Conservation (phyloP, 768 basidiomycete genomes). For the Xerocomellus amylosporus region DNA sequence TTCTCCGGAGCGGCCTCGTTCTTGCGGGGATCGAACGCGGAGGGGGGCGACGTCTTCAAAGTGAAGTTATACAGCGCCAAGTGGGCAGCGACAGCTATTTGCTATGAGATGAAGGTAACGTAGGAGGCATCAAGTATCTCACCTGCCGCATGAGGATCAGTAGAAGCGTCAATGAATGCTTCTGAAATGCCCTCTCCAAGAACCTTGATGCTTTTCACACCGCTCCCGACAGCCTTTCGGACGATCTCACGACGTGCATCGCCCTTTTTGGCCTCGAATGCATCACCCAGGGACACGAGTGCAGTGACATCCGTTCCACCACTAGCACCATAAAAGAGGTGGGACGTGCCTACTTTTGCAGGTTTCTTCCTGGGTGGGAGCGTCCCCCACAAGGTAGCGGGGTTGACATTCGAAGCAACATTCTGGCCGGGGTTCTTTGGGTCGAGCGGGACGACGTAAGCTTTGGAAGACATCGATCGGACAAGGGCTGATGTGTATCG, state of each 20-base stretch:
- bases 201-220: slow-evolving; percentile 64
- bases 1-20: slow-evolving; percentile 50
- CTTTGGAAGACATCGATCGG: slow-evolving; percentile 50
- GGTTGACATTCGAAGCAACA: slow-evolving; percentile 39
- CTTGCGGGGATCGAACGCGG: slow-evolving; percentile 60
- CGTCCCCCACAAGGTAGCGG: slow-evolving; percentile 52
- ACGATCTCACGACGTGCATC: slow-evolving; percentile 60
- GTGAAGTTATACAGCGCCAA: slow-evolving; percentile 75
- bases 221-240: slow-evolving; percentile 67
- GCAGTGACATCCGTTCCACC: slow-evolving; percentile 47
- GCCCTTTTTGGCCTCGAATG: slow-evolving; percentile 44
- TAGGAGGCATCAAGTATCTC: not conserved
- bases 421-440: slow-evolving; percentile 36
- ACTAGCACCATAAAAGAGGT: slow-evolving; percentile 56
- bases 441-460: slow-evolving; percentile 59
- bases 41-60: slow-evolving; percentile 70
- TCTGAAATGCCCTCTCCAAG: slow-evolving; percentile 60
- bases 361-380: slow-evolving; percentile 48
- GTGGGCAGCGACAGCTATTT: slow-evolving; percentile 70
- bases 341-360: slow-evolving; percentile 59
- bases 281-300: slow-evolving; percentile 57
- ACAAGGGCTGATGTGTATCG: slow-evolving; percentile 22
- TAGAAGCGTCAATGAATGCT: slow-evolving; percentile 59
- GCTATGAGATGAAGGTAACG: not conserved
- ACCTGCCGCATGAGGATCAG: slow-evolving; percentile 80